A percentile compares a stretch with the other conserved stretches of the same genome.
These are phyloP conservation scores for Fusarium sterilihyphosum DNA, from an alignment of 2,329 filamentous ascomycete species.

Conservation along the genomic window DNA sequence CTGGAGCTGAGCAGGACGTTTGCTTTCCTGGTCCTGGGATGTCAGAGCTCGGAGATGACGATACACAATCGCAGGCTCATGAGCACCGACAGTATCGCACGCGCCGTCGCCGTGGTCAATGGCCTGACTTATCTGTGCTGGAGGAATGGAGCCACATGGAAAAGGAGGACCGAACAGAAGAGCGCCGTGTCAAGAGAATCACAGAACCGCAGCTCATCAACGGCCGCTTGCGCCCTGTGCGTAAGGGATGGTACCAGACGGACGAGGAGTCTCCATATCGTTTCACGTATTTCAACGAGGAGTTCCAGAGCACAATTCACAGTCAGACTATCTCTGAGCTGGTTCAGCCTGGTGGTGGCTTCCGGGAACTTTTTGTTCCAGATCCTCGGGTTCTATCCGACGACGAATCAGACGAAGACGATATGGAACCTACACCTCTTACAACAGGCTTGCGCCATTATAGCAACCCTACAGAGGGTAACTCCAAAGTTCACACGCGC, in stretches of 20 bases:
- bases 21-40: constrained; percentile 82
- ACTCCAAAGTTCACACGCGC: constrained; percentile 57
- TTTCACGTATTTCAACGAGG: constrained; percentile 99
- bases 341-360: constrained; percentile 83
- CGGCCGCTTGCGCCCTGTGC: constrained; percentile 83
- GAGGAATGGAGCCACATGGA: constrained; percentile 93
- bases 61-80: constrained; percentile 61
- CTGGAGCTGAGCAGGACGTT: constrained; percentile 84
- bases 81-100: constrained; percentile 48
- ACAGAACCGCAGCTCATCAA: constrained; percentile 94
- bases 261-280: constrained; percentile 92
- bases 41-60: constrained; percentile 85
- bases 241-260: constrained; percentile 83
- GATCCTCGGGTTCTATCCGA: constrained; percentile 81
- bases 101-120: constrained; percentile 75
- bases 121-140: constrained; percentile 85
- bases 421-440: constrained; percentile 51
- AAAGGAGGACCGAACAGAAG: constrained; percentile 83
- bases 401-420: constrained; percentile 75
- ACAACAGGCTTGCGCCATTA: constrained; percentile 39
- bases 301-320: constrained; percentile 95
- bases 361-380: constrained; percentile 89
- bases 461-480: constrained; percentile 46
- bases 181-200: constrained; percentile 87
- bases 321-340: constrained; percentile 95